Percentiles rank a stretch among this genome's conserved stretches.
These are phyloP conservation scores for Talaromyces sp. DNA, from an alignment of 2,329 filamentous ascomycete genomes.

Conservation along the genomic window DNA sequence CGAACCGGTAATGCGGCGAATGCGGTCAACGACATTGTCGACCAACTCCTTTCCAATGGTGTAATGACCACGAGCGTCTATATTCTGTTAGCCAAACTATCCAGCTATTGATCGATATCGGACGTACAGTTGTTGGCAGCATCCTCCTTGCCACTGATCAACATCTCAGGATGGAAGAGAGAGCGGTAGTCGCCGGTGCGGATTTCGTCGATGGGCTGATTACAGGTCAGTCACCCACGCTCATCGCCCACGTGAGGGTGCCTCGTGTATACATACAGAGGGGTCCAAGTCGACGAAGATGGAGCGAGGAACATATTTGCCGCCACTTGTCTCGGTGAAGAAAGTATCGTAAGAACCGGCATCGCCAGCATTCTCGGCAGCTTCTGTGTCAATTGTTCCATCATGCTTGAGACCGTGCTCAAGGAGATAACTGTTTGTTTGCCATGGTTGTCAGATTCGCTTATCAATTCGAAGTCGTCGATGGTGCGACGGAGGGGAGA, in stretches of 20 bases:
- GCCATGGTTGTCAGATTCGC: slow-evolving; percentile 3
- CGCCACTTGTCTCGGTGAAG: slow-evolving; percentile 61
- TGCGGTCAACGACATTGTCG: slow-evolving; percentile 61
- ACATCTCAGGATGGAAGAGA: slow-evolving; percentile 63
- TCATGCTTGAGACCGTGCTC: slow-evolving; percentile 63
- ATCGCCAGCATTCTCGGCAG: slow-evolving; percentile 48
- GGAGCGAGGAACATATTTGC: slow-evolving; percentile 66
- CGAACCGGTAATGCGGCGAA: slow-evolving; percentile 61
- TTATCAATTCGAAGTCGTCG: not conserved
- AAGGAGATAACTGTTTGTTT: slow-evolving; percentile 55
- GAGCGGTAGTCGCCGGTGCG: slow-evolving; percentile 60
- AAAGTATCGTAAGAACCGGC: slow-evolving; percentile 62
- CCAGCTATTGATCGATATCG: not conserved
- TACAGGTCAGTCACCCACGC: slow-evolving; percentile 16
- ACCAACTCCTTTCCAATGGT: slow-evolving; percentile 66
- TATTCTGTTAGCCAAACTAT: slow-evolving; percentile 19
- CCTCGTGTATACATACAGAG: slow-evolving; percentile 44
- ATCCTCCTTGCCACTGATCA: slow-evolving; percentile 67
- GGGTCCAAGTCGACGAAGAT: slow-evolving; percentile 67
- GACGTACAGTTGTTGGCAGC: slow-evolving; percentile 63
- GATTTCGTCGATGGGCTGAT: slow-evolving; percentile 63
- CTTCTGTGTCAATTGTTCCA: slow-evolving; percentile 56
- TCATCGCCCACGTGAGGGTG: not conserved
- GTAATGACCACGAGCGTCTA: slow-evolving; percentile 65
- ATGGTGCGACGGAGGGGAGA: slow-evolving; percentile 18